Conservation (phyloP, 2,329 filamentous ascomycete species). For the Drechslerella stenobrocha region DNA sequence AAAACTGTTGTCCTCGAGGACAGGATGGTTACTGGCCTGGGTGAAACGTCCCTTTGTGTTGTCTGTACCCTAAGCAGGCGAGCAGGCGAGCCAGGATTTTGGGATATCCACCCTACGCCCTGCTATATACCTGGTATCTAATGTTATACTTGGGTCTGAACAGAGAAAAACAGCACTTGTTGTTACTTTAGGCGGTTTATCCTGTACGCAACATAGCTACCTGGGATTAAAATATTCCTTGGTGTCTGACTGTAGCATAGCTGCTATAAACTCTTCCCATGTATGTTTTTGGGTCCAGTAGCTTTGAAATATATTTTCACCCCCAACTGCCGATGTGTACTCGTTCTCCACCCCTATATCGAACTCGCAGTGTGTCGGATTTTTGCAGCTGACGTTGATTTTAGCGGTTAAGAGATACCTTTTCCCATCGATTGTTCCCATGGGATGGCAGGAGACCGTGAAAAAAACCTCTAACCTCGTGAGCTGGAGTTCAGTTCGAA, state of each 20-base stretch:
- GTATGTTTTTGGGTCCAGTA: slow-evolving; percentile 22
- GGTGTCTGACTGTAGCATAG: slow-evolving; percentile 11
- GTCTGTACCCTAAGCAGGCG: no score
- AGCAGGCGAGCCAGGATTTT: no score
- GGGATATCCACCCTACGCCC: no score
- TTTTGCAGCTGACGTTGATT: slow-evolving; percentile 21
- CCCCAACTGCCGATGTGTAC: slow-evolving; percentile 3
- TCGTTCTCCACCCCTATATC: slow-evolving; percentile 31
- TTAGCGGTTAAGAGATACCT: slow-evolving; percentile 20
- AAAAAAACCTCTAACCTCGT: slow-evolving; percentile 15
- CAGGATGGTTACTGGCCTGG: no score
- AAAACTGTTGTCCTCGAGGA: no score
- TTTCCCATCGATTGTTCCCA: slow-evolving; percentile 20
- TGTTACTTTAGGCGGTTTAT: neutral
- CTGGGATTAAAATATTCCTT: slow-evolving; percentile 19
- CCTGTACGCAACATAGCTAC: neutral
- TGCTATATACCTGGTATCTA: neutral
- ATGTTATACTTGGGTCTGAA: neutral
- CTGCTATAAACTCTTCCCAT: slow-evolving; percentile 31
- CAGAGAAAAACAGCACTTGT: neutral
- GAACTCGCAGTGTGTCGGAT: slow-evolving; percentile 26
- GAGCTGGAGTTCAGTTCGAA: slow-evolving; percentile 5
- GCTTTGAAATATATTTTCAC: slow-evolving; percentile 5
- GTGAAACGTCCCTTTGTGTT: no score
- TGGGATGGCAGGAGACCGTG: slow-evolving; percentile 4